These are phyloP conservation scores for Pichia sporocuriosa DNA, from an alignment of 805 yeast species.

Conservation along the genomic window DNA sequence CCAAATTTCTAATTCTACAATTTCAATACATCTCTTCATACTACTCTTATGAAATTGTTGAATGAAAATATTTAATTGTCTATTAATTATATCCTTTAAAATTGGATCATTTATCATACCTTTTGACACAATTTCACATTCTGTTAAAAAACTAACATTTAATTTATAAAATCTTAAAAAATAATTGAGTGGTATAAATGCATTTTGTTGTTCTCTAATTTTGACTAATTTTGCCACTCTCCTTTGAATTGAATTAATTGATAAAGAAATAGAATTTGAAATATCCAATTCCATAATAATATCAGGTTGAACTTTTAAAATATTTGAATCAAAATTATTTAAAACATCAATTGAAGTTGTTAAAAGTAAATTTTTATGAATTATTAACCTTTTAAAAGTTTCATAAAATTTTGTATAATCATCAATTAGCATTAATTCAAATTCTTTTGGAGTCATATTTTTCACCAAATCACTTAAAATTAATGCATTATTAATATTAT, in stretches of 20 bases:
- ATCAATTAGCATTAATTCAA: slow-evolving; percentile 58
- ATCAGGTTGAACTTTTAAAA: slow-evolving; percentile 28
- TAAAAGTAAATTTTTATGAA: slow-evolving; percentile 72
- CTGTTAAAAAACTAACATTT: slow-evolving; percentile 63
- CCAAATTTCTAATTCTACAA: slow-evolving; percentile 73
- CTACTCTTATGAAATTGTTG: slow-evolving; percentile 47
- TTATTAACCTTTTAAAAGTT: slow-evolving; percentile 62
- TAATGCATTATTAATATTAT: slow-evolving; percentile 22
- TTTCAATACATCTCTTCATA: slow-evolving; percentile 38
- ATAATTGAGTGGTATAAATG: slow-evolving; percentile 47
- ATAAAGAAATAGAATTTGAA: slow-evolving; percentile 54
- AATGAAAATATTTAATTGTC: slow-evolving; percentile 57
- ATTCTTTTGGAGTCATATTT: slow-evolving; percentile 65
- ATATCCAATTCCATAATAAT: slow-evolving; percentile 59
- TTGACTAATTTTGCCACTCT: slow-evolving; percentile 72
- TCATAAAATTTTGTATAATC: slow-evolving; percentile 63
- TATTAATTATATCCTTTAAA: slow-evolving; percentile 60
- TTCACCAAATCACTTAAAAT: slow-evolving; percentile 41
- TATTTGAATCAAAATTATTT: slow-evolving; percentile 24
- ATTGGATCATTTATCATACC: slow-evolving; percentile 55
- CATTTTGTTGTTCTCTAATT: slow-evolving; percentile 68
- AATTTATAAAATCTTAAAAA: slow-evolving; percentile 64
- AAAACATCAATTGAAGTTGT: slow-evolving; percentile 56
- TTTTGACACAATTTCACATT: slow-evolving; percentile 69
- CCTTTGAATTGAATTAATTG: slow-evolving; percentile 65